Conservation (phyloP, 2,329 filamentous ascomycete genomes). For the Penicillium sclerotigenum region DNA sequence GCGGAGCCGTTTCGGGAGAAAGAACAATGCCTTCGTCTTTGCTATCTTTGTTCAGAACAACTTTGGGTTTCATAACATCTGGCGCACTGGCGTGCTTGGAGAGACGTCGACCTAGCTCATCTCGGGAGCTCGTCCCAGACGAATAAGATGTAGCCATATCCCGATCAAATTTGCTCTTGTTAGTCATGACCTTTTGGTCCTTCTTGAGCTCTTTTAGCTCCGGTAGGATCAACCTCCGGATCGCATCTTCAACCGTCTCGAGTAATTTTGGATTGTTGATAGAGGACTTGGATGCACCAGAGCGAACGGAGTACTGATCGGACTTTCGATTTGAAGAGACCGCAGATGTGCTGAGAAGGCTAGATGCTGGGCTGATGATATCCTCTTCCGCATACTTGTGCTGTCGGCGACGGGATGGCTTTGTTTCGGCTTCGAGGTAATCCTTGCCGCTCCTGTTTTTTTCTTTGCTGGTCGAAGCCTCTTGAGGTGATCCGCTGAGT, state of each 20-base stretch:
- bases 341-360: conserved; percentile 57
- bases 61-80: conserved; percentile 59
- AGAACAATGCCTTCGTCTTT: conserved; percentile 58
- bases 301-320: conserved; percentile 58
- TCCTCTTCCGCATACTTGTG: conserved; percentile 54
- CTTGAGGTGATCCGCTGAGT: conserved; percentile 52
- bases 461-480: conserved; percentile 44
- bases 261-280: conserved; percentile 90
- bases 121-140: conserved; percentile 55
- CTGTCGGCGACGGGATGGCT: conserved; percentile 48
- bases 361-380: conserved; percentile 58
- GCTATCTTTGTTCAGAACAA: conserved; percentile 57
- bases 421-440: conserved; percentile 43
- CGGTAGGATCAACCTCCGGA: conserved; percentile 81
- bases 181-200: conserved; percentile 76
- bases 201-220: conserved; percentile 89
- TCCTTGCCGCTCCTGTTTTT: conserved; percentile 47
- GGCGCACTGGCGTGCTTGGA: conserved; percentile 62
- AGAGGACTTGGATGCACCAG: conserved; percentile 63
- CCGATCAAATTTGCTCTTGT: conserved; percentile 65
- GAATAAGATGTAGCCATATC: conserved; percentile 61
- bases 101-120: conserved; percentile 52
- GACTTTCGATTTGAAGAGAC: conserved; percentile 54
- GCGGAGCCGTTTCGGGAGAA: conserved; percentile 51
- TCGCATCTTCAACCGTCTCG: conserved; percentile 89